Conservation (phyloP, 2,329 filamentous ascomycete genomes). For the Xylariaceae sp. region DNA sequence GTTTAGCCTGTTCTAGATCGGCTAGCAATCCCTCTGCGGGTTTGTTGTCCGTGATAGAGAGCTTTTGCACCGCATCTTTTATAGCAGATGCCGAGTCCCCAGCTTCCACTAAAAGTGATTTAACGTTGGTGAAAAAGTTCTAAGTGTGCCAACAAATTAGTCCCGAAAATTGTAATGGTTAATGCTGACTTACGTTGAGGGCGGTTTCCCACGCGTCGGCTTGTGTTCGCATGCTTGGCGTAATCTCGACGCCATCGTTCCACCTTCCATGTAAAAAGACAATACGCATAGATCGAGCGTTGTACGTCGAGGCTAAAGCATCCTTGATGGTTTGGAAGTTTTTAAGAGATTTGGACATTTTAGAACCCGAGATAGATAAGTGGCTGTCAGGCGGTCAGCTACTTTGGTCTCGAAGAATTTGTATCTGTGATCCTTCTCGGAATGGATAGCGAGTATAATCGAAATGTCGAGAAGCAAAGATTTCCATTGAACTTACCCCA, state of each 20-base stretch:
- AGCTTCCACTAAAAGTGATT: constrained; percentile 50
- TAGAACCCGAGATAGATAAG: constrained; percentile 79
- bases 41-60: constrained; percentile 37
- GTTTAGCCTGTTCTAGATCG: constrained; percentile 51
- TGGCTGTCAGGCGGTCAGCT: constrained; percentile 42
- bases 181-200: constrained; percentile 52
- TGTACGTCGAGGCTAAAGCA: constrained; percentile 67
- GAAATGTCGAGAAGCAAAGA: not conserved
- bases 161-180: not conserved
- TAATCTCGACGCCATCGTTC: constrained; percentile 90
- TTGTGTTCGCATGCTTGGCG: constrained; percentile 71
- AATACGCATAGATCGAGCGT: constrained; percentile 72
- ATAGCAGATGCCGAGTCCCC: constrained; percentile 30
- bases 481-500: constrained; percentile 51
- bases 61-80: constrained; percentile 32
- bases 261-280: constrained; percentile 85
- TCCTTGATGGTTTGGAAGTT: constrained; percentile 94
- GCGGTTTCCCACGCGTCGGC: constrained; percentile 77
- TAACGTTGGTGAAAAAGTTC: constrained; percentile 58
- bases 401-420: not conserved
- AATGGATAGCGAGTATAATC: not conserved
- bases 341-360: constrained; percentile 95
- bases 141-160: constrained; percentile 24
- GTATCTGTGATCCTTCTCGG: not conserved
- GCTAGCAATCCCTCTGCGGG: constrained; percentile 33